Percentiles rank a stretch among this genome's conserved stretches.
These are phyloP conservation scores for Closterium sp. DNA, from an alignment of 139 green algal species.

Conservation along the genomic window DNA sequence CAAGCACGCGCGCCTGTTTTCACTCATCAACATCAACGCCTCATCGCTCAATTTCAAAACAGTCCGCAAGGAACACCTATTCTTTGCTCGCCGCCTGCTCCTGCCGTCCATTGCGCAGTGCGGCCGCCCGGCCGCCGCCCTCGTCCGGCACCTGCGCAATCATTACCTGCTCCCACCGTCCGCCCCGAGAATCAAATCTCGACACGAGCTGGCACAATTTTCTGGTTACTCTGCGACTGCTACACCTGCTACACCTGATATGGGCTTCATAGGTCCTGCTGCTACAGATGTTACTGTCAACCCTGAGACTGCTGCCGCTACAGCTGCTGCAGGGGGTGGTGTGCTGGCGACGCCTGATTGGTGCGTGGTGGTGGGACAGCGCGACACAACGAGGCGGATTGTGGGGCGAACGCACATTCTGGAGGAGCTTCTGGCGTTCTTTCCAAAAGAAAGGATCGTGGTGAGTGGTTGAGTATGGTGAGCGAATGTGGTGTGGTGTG, in stretches of 20 bases:
- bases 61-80: not conserved
- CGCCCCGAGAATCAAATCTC: not conserved
- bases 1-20: too few species aligned
- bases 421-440: not conserved
- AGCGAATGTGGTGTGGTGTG: too few species aligned
- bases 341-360: not conserved
- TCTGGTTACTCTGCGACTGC: too few species aligned
- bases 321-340: not conserved
- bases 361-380: not conserved
- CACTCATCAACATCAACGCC: too few species aligned
- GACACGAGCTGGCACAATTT: not conserved
- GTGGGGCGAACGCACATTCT: not conserved
- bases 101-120: slow-evolving; percentile 9
- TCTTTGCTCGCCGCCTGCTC: slow-evolving; percentile 23
- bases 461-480: not conserved
- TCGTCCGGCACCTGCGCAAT: not conserved
- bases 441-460: not conserved
- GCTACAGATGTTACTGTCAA: not conserved
- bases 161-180: not conserved
- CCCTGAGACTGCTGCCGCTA: not conserved
- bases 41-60: too few species aligned
- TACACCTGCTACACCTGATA: not conserved
- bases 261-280: not conserved
- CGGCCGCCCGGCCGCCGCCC: slow-evolving; percentile 1
- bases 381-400: not conserved